phyloP scores from a whole-genome alignment of 441 rosid genomes.

The Brassica hybrid region DNA sequence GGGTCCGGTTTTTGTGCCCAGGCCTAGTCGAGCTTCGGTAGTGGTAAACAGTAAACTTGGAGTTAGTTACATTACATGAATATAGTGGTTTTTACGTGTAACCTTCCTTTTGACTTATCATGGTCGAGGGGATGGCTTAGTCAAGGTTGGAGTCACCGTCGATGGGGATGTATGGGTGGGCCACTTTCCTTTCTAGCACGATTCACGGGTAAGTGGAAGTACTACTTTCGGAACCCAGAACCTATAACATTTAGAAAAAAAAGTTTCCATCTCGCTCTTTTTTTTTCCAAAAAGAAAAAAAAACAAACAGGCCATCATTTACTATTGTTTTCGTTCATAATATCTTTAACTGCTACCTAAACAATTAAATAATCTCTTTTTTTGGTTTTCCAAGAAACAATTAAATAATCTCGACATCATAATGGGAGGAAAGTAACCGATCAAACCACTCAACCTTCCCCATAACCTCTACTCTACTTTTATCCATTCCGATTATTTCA shows the following conservation, averaged over 20 bases:
- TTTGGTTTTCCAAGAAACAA: neutral
- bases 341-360: neutral
- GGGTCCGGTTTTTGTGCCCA: too few relatives aligned
- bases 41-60: neutral
- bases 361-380: neutral
- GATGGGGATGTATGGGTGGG: neutral
- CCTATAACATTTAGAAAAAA: neutral
- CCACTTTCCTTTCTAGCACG: neutral
- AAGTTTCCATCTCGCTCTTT: neutral
- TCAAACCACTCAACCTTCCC: conserved; percentile 13
- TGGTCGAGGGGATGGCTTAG: neutral
- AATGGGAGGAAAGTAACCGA: neutral
- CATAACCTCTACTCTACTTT: neutral
- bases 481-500: neutral
- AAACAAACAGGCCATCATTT: neutral
- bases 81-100: neutral
- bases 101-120: neutral
- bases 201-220: neutral
- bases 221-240: neutral
- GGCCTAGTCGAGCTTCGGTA: neutral
- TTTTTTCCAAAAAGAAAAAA: neutral
- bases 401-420: neutral
- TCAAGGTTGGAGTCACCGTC: neutral
- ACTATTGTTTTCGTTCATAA: neutral
- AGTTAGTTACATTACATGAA: neutral